phyloP scores from a whole-genome alignment of 129 eudicot species.

The Logfia minima region DNA sequence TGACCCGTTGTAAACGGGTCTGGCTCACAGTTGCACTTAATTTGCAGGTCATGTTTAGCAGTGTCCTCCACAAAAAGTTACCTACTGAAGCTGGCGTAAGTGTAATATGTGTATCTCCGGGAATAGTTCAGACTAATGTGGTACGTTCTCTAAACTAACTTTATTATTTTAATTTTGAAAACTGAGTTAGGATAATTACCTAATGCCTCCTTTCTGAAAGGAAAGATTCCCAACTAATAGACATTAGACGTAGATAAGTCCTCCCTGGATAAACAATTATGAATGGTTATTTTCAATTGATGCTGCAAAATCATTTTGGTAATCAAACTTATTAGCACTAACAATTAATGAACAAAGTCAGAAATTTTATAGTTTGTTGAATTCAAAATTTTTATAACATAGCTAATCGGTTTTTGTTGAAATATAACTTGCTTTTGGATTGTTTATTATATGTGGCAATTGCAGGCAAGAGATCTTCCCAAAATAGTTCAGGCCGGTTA shows the following conservation, averaged over 20 bases:
- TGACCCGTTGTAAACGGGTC: neutral
- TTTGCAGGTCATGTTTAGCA: slow-evolving; percentile 94
- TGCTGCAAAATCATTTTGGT: slow-evolving; percentile 9
- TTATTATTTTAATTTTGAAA: slow-evolving; percentile 6
- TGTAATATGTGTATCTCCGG: slow-evolving; percentile 87
- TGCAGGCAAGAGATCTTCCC: slow-evolving; percentile 98
- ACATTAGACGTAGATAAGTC: neutral
- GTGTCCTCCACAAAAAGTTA: slow-evolving; percentile 73
- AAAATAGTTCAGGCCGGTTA: slow-evolving; percentile 70
- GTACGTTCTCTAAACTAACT: slow-evolving; percentile 47
- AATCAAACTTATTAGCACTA: slow-evolving; percentile 15
- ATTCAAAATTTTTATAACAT: neutral
- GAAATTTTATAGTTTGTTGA: neutral
- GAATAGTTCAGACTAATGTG: slow-evolving; percentile 94
- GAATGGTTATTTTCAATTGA: slow-evolving; percentile 3
- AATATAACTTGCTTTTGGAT: neutral
- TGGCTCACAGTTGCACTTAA: slow-evolving; percentile 8
- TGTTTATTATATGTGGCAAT: slow-evolving; percentile 11
- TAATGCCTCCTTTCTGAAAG: neutral
- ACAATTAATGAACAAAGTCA: neutral
- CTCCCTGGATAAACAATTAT: slow-evolving; percentile 1
- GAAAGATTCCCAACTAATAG: slow-evolving; percentile 4
- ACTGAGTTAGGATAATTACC: neutral
- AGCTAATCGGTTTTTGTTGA: neutral
- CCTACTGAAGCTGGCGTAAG: slow-evolving; percentile 93